Percentiles rank a stretch among this genome's conserved stretches.
phyloP scores from a whole-genome alignment of 2,329 filamentous ascomycete species.

The Cercospora janseana region DNA sequence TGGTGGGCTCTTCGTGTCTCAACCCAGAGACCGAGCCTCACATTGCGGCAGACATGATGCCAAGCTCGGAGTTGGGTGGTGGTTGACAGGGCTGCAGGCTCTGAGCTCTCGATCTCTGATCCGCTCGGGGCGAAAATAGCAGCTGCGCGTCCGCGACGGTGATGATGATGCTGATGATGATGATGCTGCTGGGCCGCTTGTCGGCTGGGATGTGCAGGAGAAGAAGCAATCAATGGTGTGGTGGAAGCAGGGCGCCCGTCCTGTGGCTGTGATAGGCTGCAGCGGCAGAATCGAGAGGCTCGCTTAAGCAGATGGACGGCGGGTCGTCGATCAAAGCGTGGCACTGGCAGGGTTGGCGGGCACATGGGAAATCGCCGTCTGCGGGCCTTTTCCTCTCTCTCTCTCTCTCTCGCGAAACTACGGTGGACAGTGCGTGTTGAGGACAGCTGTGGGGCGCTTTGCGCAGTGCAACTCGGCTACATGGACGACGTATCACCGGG shows the following conservation, averaged over 20 bases:
- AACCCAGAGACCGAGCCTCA: neutral
- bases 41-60: too few species aligned
- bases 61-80: too few species aligned
- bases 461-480: neutral
- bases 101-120: neutral
- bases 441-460: neutral
- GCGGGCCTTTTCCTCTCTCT: neutral
- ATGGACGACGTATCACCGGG: slow-evolving; percentile 1
- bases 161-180: neutral
- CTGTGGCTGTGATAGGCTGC: neutral
- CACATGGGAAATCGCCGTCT: slow-evolving; percentile 2
- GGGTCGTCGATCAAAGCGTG: slow-evolving; percentile 8
- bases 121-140: neutral
- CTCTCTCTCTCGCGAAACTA: too few species aligned
- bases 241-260: neutral
- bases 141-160: neutral
- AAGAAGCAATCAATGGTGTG: neutral
- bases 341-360: neutral
- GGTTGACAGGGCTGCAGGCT: neutral
- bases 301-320: slow-evolving; percentile 1
- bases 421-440: neutral
- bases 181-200: too few species aligned
- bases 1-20: neutral
- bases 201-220: too few species aligned
- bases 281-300: neutral